Evolutionary conservation across 2,329 filamentous ascomycete species (phyloP).

Genomic region (Penicillium sp.): DNA sequence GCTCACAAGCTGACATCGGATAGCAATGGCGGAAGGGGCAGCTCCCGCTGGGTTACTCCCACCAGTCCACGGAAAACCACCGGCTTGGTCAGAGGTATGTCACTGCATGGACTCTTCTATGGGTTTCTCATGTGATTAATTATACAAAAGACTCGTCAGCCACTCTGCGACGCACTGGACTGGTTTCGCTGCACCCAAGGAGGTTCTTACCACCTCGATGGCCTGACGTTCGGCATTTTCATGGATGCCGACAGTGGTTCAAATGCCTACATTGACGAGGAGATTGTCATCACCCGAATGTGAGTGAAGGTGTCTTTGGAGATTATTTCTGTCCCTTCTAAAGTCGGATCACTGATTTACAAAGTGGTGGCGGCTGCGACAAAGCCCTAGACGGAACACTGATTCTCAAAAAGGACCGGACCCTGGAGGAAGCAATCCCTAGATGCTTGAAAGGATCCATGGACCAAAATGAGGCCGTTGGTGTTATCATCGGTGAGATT

Average conservation of each 20-base stretch:
- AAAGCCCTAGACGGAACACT: constrained; percentile 49
- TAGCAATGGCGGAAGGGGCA: neutral
- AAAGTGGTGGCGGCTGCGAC: constrained; percentile 55
- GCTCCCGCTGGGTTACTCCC: neutral
- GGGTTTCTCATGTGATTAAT: neutral
- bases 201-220: constrained; percentile 54
- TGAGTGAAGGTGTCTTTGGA: constrained; percentile 36
- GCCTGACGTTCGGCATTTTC: constrained; percentile 54
- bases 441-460: constrained; percentile 44
- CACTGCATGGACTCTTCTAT: neutral
- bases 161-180: constrained; percentile 62
- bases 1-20: neutral
- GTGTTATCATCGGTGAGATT: constrained; percentile 53
- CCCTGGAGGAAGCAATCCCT: constrained; percentile 43
- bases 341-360: constrained; percentile 7
- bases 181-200: constrained; percentile 64
- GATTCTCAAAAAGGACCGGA: constrained; percentile 50
- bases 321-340: constrained; percentile 4
- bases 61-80: neutral
- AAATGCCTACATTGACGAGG: constrained; percentile 58
- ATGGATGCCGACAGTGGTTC: constrained; percentile 55
- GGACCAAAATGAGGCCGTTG: constrained; percentile 50
- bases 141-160: constrained; percentile 44
- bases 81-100: neutral
- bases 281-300: constrained; percentile 64